phyloP scores from a whole-genome alignment of 139 green algal species.

The Chlamydomonas sp. region DNA sequence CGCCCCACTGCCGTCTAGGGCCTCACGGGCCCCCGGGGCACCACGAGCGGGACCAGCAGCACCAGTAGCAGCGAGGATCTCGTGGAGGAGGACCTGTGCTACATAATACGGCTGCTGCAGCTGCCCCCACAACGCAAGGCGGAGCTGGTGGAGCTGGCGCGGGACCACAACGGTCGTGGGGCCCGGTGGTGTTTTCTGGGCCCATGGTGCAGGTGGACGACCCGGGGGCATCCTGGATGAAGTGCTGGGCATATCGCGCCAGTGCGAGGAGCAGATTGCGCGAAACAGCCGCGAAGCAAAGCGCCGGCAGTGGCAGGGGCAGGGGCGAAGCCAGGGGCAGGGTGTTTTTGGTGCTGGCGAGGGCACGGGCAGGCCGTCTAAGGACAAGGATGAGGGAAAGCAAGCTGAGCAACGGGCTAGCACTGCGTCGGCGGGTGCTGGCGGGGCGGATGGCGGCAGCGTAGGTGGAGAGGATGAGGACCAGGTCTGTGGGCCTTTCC shows the following conservation, averaged over 20 bases:
- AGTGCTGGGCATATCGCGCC: background rate
- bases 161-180: slow-evolving; percentile 22
- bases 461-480: too few relatives aligned
- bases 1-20: too few relatives aligned
- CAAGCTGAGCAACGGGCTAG: too few relatives aligned
- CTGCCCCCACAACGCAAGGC: background rate
- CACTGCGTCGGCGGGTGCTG: too few relatives aligned
- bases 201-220: background rate
- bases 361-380: too few relatives aligned
- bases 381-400: too few relatives aligned
- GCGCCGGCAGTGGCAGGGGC: background rate
- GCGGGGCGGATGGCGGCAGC: too few relatives aligned
- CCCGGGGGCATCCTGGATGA: background rate
- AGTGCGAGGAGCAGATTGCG: background rate
- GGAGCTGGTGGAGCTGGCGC: slow-evolving; percentile 5
- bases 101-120: slow-evolving; percentile 3
- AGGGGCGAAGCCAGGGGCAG: background rate
- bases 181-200: slow-evolving; percentile 4
- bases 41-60: too few relatives aligned
- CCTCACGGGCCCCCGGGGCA: too few relatives aligned
- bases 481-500: too few relatives aligned
- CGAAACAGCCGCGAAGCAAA: background rate
- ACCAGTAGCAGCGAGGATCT: background rate
- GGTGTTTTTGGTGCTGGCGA: too few relatives aligned
- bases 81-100: slow-evolving; percentile 16